A percentile compares a stretch with the other conserved stretches of the same genome.
These are phyloP conservation scores for Mortierella sp. DNA, from an alignment of 371 early-diverging fungal species.

Conservation along the genomic window DNA sequence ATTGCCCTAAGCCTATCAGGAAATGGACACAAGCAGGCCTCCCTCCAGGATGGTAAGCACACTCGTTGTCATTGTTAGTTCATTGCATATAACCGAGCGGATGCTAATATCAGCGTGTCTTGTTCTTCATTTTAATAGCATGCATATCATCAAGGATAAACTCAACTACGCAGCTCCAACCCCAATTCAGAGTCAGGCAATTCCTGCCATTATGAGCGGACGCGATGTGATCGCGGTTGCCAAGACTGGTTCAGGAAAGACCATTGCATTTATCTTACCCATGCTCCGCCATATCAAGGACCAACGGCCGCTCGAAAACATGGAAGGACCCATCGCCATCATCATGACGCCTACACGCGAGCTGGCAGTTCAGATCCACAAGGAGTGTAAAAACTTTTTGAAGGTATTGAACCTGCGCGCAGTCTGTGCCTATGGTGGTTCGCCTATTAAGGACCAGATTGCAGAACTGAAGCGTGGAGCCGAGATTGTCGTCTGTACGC, in stretches of 20 bases:
- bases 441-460: slow-evolving; percentile 98
- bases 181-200: slow-evolving; percentile 97
- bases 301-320: slow-evolving; percentile 84
- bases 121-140: slow-evolving; percentile 42
- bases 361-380: slow-evolving; percentile 97
- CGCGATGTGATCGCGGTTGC: slow-evolving; percentile 99
- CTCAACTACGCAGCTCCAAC: slow-evolving; percentile 90
- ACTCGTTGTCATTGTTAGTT: neutral
- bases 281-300: slow-evolving; percentile 98
- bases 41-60: slow-evolving; percentile 64
- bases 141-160: slow-evolving; percentile 78
- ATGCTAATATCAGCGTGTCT: neutral
- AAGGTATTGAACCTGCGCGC: slow-evolving; percentile 77
- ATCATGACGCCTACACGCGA: slow-evolving; percentile 99
- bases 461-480: slow-evolving; percentile 97
- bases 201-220: slow-evolving; percentile 98
- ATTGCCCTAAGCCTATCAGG: slow-evolving; percentile 93
- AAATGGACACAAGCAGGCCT: slow-evolving; percentile 98
- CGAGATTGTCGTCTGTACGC: slow-evolving; percentile 99
- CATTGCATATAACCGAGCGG: neutral
- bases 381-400: slow-evolving; percentile 90
- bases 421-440: slow-evolving; percentile 98
- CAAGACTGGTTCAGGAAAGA: slow-evolving; percentile 99
- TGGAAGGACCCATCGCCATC: slow-evolving; percentile 95
- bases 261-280: slow-evolving; percentile 96